Evolutionary conservation across 495 filamentous ascomycete genomes (phyloP), one percentile per base, ranked within the genome.

Genomic region (Echria macrotheca): DNA sequence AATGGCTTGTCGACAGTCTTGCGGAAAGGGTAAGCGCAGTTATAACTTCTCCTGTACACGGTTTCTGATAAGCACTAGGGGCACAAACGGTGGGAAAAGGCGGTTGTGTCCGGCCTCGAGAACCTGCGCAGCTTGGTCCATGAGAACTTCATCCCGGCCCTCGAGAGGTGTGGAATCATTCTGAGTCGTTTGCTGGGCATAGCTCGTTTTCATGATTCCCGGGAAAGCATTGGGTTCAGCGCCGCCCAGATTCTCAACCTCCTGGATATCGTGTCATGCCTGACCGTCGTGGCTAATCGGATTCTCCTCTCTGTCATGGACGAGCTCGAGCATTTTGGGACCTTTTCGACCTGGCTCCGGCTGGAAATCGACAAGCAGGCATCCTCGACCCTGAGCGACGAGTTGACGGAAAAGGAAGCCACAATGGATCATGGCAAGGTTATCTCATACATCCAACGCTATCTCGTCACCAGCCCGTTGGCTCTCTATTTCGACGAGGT

Each of bases 1-100:
- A 97, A 60, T 98, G 95, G 81, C 67, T 98, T 2, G 80, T 91
- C 4, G 91, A 96, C 67, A 84, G 86, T 53, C 68, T 98, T 22
- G 81, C 80, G 22, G 93, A 96, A 56, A 75, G 88, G 57, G 90
- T 93, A 76, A 50, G 76, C 58, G 11, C 4, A 5, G 5, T 21
- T 35, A 18, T 52, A 22, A 28, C n/a, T 7, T 15, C 19, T 44
- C 6, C 31, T 19, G 5, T 7, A 2, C 6, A 3, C 19, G 11
- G 11, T 15, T 7, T n/a, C 26, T 41, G 7, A 45, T 52, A 8
- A 47, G 17, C 35, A n/a, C 24, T 50, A 95, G 89, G 89, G 90
- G 3, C 87, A 95, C 58, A 96, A 95, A 66, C 78, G 93, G 47
- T 98, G 93, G 93, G 89, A 96, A 41, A 91, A 93, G 59, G 84